Evolutionary conservation across 176 grass and related monocot species (phyloP), one percentile per base, ranked within the genome.

Genomic region (Tillandsia fasciculata): DNA sequence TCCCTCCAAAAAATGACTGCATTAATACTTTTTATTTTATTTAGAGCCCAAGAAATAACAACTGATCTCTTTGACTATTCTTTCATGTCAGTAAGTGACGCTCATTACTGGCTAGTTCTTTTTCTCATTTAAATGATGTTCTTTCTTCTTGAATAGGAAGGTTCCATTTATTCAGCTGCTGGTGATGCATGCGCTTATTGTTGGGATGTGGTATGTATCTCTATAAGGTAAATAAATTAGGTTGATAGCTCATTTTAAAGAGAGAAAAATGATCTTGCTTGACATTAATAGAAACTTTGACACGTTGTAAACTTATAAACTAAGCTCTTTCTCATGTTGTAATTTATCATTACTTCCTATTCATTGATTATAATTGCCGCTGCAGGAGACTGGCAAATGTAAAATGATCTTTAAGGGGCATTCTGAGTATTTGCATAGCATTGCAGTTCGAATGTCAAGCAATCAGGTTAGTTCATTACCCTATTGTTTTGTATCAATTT

Each of bases 121-220:
- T 18, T 18, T 18, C 13, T 18, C 10, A n/a, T 61, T 18, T 61
- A 18, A 2, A 9, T 61, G 56, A 61, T 61, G 56, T 18, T 18
- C 7, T 61, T 61, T 20, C 22, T 61, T 61, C 56, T 61, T 33
- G 51, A 81, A 87, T 77, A 97, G 94, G 86, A 97, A 81, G 86
- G 89, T 68, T 97, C 83, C 64, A 70, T 97, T 84, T 92, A 79
- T 49, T 81, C 86, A 65, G 94, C 94, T 53, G 84, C 94, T 1
- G 94, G 86, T 58, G 94, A 97, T 90, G 84, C 81, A 76, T 83
- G 86, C 80, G 84, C 86, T 79, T 97, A 92, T 78, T 84, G 79
- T 74, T 97, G 94, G 94, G 94, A 97, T 87, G 79, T 87, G 86
- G 94, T 97, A 97, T 70, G 84, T 87, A 83, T 76, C 71, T 49